Evolutionary conservation across 139 green algal species (phyloP), one percentile per base, ranked within the genome.

Genomic region (Volvox reticuliferus): DNA sequence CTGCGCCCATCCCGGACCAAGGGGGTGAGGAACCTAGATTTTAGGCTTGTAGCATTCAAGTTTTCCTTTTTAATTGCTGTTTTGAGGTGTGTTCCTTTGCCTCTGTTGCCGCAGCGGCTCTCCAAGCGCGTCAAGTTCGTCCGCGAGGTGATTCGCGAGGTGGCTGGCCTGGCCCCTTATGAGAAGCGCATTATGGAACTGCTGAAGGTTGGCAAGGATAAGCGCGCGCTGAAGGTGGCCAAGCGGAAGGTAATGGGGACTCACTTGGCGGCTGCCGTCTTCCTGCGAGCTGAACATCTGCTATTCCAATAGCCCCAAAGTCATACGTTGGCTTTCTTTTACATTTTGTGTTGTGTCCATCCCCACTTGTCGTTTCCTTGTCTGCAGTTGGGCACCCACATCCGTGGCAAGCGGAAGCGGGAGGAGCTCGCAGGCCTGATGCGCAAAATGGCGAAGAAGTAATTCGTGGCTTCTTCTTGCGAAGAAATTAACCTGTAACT

Each of bases 141-240:
- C 79, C 96, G 98, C 75, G 95, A 97, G 55, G 95, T 99, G 30
- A 92, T 99, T 24, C 95, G 96, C 33, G 98, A 99, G 94, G 98
- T 99, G 33, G 96, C 95, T 81, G 98, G 98, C 28, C 94, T 99
- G 79, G 97, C 98, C 28, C 98, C 98, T 69, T 99, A 99, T 87
- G 98, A 99, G 96, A 98, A 96, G 95, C 97, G 98, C 50, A 94
- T 99, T 22, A 95, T 96, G 85, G 98, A 99, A 95, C 93, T 99
- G 92, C 95, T 99, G 55, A 99, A 99, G 96, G 93, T 98, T 26
- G 98, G 98, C 93, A 97, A 97, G 93, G 98, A 99, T 93, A 99
- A 99, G 96, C 97, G 98, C 81, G 98, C 98, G 0, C 96, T 99
- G 63, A 99, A 99, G 96, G 93, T 99, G 16, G 96, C 96, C 82